A percentile compares a stretch with the other conserved stretches of the same genome.
Conservation (phyloP, 176 grass and related monocot species). For the Themeda triandra region DNA sequence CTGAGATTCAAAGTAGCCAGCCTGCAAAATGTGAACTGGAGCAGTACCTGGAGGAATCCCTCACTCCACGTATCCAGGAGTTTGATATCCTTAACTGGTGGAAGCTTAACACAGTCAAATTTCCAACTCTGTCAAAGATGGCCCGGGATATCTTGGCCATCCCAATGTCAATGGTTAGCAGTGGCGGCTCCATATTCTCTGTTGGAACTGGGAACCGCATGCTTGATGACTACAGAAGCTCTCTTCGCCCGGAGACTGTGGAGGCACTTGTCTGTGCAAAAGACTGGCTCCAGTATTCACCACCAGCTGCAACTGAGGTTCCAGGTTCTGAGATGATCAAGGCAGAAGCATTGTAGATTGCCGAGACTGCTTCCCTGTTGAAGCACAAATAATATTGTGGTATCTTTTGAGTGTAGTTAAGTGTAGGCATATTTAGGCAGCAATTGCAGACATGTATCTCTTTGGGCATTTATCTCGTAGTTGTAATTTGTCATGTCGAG, state of each 20-base stretch:
- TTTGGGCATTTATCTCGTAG: not conserved
- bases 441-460: not conserved
- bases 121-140: slow-evolving; percentile 77
- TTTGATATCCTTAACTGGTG: slow-evolving; percentile 86
- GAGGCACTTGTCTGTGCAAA: slow-evolving; percentile 73
- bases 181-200: slow-evolving; percentile 57
- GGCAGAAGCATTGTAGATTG: slow-evolving; percentile 32
- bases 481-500: not conserved
- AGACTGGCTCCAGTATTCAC: slow-evolving; percentile 70
- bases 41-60: slow-evolving; percentile 77
- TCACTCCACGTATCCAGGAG: slow-evolving; percentile 62
- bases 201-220: slow-evolving; percentile 57
- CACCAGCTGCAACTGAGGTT: slow-evolving; percentile 19
- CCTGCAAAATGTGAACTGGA: slow-evolving; percentile 68
- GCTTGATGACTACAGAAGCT: slow-evolving; percentile 83
- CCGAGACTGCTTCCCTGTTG: not conserved
- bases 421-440: slow-evolving; percentile 21
- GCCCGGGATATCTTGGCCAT: slow-evolving; percentile 72
- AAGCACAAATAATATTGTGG: not conserved
- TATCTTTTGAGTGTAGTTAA: slow-evolving; percentile 7
- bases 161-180: slow-evolving; percentile 69
- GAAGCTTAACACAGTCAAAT: slow-evolving; percentile 78
- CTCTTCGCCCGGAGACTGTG: slow-evolving; percentile 65
- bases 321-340: slow-evolving; percentile 36
- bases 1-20: slow-evolving; percentile 62